Percentiles rank a stretch among this genome's conserved stretches.
Conservation (phyloP, 2,329 filamentous ascomycete species). For the Aspergillus alliaceus region DNA sequence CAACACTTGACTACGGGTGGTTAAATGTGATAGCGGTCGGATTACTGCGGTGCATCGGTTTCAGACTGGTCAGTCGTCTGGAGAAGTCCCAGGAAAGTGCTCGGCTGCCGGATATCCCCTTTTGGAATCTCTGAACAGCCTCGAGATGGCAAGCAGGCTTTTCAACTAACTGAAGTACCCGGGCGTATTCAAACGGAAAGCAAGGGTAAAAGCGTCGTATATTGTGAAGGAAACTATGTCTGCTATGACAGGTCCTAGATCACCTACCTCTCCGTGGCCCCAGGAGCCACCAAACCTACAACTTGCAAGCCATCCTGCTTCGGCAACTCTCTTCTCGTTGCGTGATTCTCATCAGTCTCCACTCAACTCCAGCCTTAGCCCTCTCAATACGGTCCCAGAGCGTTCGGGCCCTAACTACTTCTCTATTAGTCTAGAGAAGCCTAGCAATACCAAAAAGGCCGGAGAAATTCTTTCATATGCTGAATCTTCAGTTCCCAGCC, state of each 20-base stretch:
- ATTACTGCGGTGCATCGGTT: background rate
- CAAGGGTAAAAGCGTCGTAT: background rate
- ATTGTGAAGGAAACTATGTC: conserved; percentile 19
- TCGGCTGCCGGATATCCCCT: background rate
- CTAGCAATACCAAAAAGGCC: conserved; percentile 64
- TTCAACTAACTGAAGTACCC: conserved; percentile 9
- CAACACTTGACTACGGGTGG: background rate
- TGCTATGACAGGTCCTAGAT: conserved; percentile 35
- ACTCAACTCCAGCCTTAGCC: conserved; percentile 17
- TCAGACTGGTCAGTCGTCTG: background rate
- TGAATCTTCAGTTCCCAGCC: conserved; percentile 63
- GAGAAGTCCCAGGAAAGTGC: background rate
- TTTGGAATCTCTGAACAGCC: background rate
- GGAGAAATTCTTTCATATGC: conserved; percentile 72
- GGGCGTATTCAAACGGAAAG: conserved; percentile 2
- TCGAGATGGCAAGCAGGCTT: conserved; percentile 19
- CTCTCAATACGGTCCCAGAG: conserved; percentile 19
- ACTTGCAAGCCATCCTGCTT: conserved; percentile 19
- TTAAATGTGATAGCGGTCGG: background rate
- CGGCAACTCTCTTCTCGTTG: conserved; percentile 19
- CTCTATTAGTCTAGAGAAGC: conserved; percentile 65
- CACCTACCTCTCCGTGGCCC: conserved; percentile 35
- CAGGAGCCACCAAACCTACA: conserved; percentile 24
- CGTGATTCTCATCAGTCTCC: conserved; percentile 23
- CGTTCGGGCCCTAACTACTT: conserved; percentile 80